Evolutionary conservation across 2,329 filamentous ascomycete species (phyloP).

Genomic region (Colletotrichum sp.): DNA sequence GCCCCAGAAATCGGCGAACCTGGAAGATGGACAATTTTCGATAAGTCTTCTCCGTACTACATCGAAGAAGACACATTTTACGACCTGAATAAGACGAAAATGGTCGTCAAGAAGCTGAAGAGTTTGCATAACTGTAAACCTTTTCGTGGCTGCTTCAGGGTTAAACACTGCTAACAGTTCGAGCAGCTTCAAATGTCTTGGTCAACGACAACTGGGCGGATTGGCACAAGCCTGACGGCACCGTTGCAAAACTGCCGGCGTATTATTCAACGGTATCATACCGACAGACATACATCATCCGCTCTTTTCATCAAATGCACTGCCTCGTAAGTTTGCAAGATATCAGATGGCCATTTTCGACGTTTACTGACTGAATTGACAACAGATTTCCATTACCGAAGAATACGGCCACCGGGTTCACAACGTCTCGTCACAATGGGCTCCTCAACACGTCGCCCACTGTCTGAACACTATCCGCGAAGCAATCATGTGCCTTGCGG

Average conservation of each 20-base stretch:
- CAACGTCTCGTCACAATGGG: slow-evolving; percentile 4
- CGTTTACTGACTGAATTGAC: not conserved
- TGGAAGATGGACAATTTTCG: not conserved
- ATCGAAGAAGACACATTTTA: slow-evolving; percentile 1
- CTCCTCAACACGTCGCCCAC: not conserved
- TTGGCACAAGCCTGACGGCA: slow-evolving; percentile 7
- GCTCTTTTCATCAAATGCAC: slow-evolving; percentile 14
- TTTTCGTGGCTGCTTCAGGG: not conserved
- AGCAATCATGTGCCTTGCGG: slow-evolving; percentile 6
- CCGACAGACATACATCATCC: slow-evolving; percentile 8
- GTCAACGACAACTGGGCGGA: not conserved
- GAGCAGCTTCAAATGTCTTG: not conserved
- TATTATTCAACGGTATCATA: slow-evolving; percentile 9
- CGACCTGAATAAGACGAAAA: not conserved
- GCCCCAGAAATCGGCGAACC: not conserved
- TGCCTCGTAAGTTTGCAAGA: not conserved
- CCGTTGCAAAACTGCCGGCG: not conserved
- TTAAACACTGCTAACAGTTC: not conserved
- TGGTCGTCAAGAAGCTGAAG: not conserved
- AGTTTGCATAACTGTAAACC: not conserved
- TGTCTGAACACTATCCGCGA: slow-evolving; percentile 2
- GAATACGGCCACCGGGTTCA: slow-evolving; percentile 1
- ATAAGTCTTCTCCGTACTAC: not conserved
- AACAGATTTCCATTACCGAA: slow-evolving; percentile 5
- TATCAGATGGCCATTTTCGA: rapidly evolving